Evolutionary conservation across 2,329 filamentous ascomycete species (phyloP).

Genomic region (Fusarium verticillioides): DNA sequence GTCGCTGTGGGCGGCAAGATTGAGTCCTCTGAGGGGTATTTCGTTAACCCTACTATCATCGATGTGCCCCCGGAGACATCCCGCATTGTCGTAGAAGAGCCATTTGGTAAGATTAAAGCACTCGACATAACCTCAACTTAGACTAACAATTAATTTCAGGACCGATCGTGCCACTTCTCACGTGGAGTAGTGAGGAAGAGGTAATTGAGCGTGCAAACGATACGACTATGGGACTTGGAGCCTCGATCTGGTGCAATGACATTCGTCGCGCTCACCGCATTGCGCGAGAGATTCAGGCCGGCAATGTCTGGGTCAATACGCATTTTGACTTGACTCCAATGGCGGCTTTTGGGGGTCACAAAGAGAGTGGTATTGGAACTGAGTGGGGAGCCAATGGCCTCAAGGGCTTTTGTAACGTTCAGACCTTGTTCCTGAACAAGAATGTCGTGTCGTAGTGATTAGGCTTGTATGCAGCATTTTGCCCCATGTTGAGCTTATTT

Average conservation of each 20-base stretch:
- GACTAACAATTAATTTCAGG: neutral
- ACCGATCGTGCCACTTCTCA: conserved; percentile 71
- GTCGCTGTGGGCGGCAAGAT: conserved; percentile 51
- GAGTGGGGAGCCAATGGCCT: conserved; percentile 55
- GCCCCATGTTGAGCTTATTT: fast-evolving
- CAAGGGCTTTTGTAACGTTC: conserved; percentile 46
- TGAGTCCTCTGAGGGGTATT: conserved; percentile 58
- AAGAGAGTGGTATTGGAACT: conserved; percentile 56
- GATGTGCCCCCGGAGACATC: conserved; percentile 68
- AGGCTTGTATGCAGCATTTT: fast-evolving
- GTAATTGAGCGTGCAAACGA: conserved; percentile 67
- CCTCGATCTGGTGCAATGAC: conserved; percentile 62
- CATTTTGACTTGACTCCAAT: conserved; percentile 58
- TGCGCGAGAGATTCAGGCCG: conserved; percentile 64
- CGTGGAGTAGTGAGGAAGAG: conserved; percentile 70
- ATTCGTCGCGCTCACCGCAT: conserved; percentile 54
- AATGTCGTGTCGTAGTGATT: neutral
- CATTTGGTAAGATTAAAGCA: conserved; percentile 48
- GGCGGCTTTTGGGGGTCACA: conserved; percentile 56
- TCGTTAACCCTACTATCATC: conserved; percentile 67
- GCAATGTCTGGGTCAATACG: conserved; percentile 69
- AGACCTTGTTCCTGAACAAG: conserved; percentile 39
- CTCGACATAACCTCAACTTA: no score
- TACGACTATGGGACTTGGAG: conserved; percentile 63
- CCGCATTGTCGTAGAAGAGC: conserved; percentile 65